Conservation (phyloP, 257 asterid species). For the Nicotiana obtusifolia region DNA sequence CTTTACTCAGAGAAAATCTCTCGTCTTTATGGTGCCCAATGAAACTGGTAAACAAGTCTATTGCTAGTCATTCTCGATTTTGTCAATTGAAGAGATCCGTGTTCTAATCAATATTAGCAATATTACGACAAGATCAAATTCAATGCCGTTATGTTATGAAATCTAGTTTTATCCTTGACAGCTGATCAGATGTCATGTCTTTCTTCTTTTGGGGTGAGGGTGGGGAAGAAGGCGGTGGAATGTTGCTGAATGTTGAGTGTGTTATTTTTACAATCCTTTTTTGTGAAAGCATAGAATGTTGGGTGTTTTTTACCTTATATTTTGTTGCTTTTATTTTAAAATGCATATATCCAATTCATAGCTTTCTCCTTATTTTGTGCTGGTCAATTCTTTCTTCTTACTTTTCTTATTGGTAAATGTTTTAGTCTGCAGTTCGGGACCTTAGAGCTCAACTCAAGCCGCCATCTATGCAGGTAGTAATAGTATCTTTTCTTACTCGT, state of each 20-base stretch:
- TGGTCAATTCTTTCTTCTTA: slow-evolving; percentile 11
- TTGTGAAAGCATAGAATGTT: neutral
- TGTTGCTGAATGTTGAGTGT: neutral
- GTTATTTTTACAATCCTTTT: neutral
- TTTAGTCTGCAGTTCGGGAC: slow-evolving; percentile 89
- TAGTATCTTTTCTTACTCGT: neutral
- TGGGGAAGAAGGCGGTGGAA: neutral
- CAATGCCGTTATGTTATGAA: neutral
- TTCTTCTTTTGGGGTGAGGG: neutral
- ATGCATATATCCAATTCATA: neutral
- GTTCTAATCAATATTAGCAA: neutral
- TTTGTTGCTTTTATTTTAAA: neutral
- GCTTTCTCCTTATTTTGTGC: neutral
- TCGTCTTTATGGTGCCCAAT: neutral
- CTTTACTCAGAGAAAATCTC: neutral
- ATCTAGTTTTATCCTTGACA: neutral
- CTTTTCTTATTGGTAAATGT: neutral
- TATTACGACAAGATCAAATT: neutral
- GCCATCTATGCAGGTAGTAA: slow-evolving; percentile 90
- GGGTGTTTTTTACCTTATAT: neutral
- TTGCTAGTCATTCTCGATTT: neutral
- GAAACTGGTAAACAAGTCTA: neutral
- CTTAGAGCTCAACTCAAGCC: slow-evolving; percentile 96
- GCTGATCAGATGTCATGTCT: neutral
- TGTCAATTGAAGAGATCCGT: neutral